Base-by-base conservation (phyloP, 1,284 basidiomycete genomes). In the Irpex sp. region DNA sequence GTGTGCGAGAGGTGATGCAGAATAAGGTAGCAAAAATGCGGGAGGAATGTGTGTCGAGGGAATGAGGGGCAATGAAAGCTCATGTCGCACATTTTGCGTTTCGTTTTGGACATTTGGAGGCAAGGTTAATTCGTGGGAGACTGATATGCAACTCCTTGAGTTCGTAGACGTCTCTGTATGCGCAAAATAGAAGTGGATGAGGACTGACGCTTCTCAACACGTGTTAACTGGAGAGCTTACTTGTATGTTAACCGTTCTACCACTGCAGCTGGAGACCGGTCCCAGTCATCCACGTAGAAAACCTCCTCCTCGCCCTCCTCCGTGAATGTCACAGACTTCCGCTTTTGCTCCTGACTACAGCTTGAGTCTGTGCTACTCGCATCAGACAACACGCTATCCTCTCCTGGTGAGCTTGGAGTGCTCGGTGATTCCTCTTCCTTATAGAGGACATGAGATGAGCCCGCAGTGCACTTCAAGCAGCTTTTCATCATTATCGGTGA, bases 251-350 rank as follows among this genome's bases (percentile, higher is more conserved):
- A 69, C 65, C 72, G 75, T 56, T 71, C 68, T 49, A 75, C 74
- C 35, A 76, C 72, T 53, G 76, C 72, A n/a, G 73, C 69, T 37
- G 76, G 75, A 7, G 74, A 73, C 56, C 87, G 79, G 72, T 90
- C 88, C 88, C 88, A 90, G 61, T 89, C 87, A 70, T 90, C 88
- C 1, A 85, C 88, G 51, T 78, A 72, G 69, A 82, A 81, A 11
- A 90, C 76, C 71, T 87, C 81, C 56, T 72, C 72, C 7, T 76
- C 75, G 53, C 78, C 79, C 1, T 81, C 77, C 1, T 75, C 77
- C 47, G 81, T 80, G 68, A 89, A 89, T 9, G 79, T 80, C 36
- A 89, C 87, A 17, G 78, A 79, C 73, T 86, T 88, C 66, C 78
- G 66, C 33, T 66, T 61, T 56, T 56, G 21, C 62, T 39, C 63